Base-by-base conservation (phyloP, 768 basidiomycete genomes). In the Trametopsis cervina region DNA sequence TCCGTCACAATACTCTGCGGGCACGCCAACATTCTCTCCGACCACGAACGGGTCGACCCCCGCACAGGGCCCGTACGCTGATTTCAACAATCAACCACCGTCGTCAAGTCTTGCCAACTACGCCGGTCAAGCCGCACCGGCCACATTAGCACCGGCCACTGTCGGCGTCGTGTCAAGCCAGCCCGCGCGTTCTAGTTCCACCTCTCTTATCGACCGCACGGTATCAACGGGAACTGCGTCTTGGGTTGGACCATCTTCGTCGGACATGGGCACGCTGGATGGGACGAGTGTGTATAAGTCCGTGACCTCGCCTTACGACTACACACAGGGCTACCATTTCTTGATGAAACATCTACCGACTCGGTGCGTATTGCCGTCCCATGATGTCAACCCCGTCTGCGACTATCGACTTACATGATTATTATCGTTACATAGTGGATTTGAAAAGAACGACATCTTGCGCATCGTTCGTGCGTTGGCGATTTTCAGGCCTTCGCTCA, bases 271-370 rank as follows among this genome's bases (percentile, higher is more conserved):
- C 54, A 37, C 57, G 54, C 37, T 55, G 51, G 43, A 59, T 47
- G 55, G 17, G 46, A 53, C 50, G 74, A 82, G 70, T 69, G 76
- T 69, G 67, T 88, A 71, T 69, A 74, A 71, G 73, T 80, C 68
- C 63, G 81, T 77, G 40, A 74, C 81, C 13, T 73, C 77, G 60
- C 87, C 91, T 4, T 95, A 92, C 61, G 92, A 95, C 63, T 96
- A 97, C 60, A 95, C 91, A 13, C 87, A 96, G 70, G 92, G 92
- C 18, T 97, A 97, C 62, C 95, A 96, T 64, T 89, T 88, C 63
- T 72, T 97, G 56, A 97, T 98, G 91, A 89, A 91, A 69, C 88
- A 92, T 66, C 72, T 98, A 43, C 85, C 85, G 37, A 78, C 71
- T 58, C 79, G 85, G 91, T 89, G 63, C 67, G 85, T 81, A n/a